Conservation (phyloP, 768 basidiomycete species). For the Macrolepiota fuliginosa region DNA sequence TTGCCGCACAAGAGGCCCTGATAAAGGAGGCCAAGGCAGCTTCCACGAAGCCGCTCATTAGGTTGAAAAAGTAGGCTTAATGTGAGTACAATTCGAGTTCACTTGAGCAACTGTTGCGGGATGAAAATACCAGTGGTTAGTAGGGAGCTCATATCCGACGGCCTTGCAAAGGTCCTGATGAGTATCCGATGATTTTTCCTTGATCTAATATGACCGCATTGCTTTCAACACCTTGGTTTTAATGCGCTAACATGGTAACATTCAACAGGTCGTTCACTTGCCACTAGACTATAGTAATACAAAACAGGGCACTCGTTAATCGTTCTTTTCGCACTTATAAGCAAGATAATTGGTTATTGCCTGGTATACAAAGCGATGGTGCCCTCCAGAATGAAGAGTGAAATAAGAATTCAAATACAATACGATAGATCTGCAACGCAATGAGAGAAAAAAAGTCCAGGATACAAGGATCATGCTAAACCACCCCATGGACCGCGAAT, state of each 20-base stretch:
- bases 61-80: neutral
- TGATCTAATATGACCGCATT: conserved; percentile 88
- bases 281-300: conserved; percentile 2
- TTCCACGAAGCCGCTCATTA: conserved; percentile 1
- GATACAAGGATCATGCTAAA: conserved; percentile 41
- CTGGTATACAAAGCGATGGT: conserved; percentile 12
- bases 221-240: neutral
- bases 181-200: conserved; percentile 65
- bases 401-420: conserved; percentile 3
- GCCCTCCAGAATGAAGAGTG: neutral
- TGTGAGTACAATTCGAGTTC: conserved; percentile 23
- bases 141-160: conserved; percentile 51
- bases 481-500: conserved; percentile 91
- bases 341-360: conserved; percentile 9
- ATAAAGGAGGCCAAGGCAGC: conserved; percentile 5
- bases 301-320: neutral
- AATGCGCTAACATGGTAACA: neutral
- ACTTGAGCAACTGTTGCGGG: conserved; percentile 19
- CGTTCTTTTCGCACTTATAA: neutral
- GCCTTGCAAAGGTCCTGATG: conserved; percentile 24
- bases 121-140: conserved; percentile 80
- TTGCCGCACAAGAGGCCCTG: conserved; percentile 13
- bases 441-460: neutral
- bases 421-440: conserved; percentile 8
- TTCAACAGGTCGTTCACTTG: neutral